Conservation (phyloP, 768 basidiomycete genomes). For the Chiua virens region DNA sequence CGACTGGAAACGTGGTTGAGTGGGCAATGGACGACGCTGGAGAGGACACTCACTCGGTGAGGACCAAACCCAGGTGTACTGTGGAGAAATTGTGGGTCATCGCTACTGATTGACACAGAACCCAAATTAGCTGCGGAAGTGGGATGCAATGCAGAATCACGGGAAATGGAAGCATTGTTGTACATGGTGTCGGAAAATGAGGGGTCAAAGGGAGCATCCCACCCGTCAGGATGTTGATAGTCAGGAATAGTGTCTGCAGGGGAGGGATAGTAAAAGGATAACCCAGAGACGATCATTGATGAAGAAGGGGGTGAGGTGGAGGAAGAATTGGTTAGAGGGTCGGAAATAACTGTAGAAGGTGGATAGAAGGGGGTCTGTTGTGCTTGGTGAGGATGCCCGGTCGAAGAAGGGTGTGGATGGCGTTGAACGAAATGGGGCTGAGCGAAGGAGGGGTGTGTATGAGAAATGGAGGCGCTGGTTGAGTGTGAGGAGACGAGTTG, state of each 20-base stretch:
- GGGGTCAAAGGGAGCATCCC: slow-evolving; percentile 16
- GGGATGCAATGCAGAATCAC: not conserved
- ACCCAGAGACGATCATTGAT: slow-evolving; percentile 54
- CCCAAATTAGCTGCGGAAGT: not conserved
- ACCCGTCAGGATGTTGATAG: slow-evolving; percentile 44
- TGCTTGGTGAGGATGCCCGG: not conserved
- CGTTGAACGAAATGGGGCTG: not conserved
- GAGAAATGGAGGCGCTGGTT: not conserved
- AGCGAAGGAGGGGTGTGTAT: not conserved
- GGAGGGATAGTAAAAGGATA: slow-evolving; percentile 54
- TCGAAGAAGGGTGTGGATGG: not conserved
- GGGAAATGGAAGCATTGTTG: not conserved
- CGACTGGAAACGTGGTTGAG: not conserved
- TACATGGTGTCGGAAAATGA: slow-evolving; percentile 5
- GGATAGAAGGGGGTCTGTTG: not conserved
- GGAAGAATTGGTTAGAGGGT: not conserved
- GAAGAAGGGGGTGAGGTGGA: slow-evolving; percentile 1
- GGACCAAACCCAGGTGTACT: not conserved
- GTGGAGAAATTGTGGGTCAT: slow-evolving; percentile 2
- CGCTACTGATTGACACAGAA: not conserved
- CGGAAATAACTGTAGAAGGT: not conserved
- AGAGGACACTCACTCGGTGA: not conserved
- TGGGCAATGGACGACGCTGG: not conserved
- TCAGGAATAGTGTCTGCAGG: slow-evolving; percentile 34
- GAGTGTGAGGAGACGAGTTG: not conserved